A percentile compares a stretch with the other conserved stretches of the same genome.
phyloP scores from a whole-genome alignment of 345 rosid species.

The Carallia pectinifolia region DNA sequence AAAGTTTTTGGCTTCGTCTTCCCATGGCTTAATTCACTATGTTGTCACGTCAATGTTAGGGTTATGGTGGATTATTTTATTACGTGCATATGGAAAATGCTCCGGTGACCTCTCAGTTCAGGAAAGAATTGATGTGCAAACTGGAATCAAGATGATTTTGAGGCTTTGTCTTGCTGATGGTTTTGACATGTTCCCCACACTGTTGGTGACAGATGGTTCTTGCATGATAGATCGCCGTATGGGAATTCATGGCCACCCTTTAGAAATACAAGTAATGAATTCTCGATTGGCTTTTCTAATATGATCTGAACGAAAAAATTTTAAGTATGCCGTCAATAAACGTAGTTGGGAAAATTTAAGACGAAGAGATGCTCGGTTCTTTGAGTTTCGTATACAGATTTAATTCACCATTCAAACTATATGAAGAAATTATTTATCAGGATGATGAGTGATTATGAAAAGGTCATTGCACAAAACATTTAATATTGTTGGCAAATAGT shows the following conservation, averaged over 20 bases:
- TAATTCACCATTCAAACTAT: too few species aligned
- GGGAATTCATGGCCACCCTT: slow-evolving; percentile 98
- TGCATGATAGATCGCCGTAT: slow-evolving; percentile 99
- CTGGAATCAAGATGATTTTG: slow-evolving; percentile 89
- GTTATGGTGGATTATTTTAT: slow-evolving; percentile 92
- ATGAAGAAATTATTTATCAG: too few species aligned
- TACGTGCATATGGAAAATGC: slow-evolving; percentile 86
- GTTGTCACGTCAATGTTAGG: slow-evolving; percentile 44
- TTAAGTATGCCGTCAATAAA: background rate
- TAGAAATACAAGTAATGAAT: slow-evolving; percentile 76
- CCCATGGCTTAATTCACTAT: slow-evolving; percentile 3
- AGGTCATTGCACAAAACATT: too few species aligned
- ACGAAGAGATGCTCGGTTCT: background rate
- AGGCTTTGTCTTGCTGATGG: slow-evolving; percentile 95
- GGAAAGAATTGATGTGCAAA: slow-evolving; percentile 92
- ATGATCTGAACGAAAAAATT: background rate
- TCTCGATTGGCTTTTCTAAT: background rate
- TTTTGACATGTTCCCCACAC: slow-evolving; percentile 93
- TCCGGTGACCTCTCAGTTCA: slow-evolving; percentile 84
- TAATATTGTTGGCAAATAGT: too few species aligned
- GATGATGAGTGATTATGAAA: too few species aligned
- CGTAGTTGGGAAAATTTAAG: background rate
- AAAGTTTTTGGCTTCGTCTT: background rate
- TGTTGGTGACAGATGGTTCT: slow-evolving; percentile 94
- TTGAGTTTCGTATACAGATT: too few species aligned